These are phyloP conservation scores for Pilobolus umbonatus DNA, from an alignment of 192 early-diverging fungal species.

Conservation along the genomic window DNA sequence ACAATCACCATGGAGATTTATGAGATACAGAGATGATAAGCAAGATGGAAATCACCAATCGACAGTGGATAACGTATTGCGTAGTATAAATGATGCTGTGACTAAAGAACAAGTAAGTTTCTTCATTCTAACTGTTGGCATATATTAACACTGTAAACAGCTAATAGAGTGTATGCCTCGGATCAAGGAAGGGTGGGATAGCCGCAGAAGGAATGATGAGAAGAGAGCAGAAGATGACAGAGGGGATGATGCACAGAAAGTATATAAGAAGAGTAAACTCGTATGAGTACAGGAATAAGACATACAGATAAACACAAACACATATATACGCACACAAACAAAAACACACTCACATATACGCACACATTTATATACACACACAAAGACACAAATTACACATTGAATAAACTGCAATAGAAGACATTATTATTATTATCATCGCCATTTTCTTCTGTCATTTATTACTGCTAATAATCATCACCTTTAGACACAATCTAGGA, in stretches of 20 bases:
- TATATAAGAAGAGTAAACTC: neutral
- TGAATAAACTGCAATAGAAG: no score
- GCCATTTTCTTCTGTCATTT: no score
- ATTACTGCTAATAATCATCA: conserved; percentile 30
- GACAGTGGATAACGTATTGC: conserved; percentile 53
- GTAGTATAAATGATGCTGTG: conserved; percentile 74
- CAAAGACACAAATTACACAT: no score
- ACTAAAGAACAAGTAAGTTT: conserved; percentile 48
- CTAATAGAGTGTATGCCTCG: conserved; percentile 25
- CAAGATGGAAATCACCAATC: conserved; percentile 59
- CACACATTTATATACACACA: no score
- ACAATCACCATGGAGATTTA: conserved; percentile 59
- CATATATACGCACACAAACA: neutral
- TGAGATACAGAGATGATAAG: conserved; percentile 82
- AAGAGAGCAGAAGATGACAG: neutral
- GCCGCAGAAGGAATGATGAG: conserved; percentile 18
- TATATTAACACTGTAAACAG: conserved; percentile 2
- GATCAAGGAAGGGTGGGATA: conserved; percentile 34
- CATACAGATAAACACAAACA: neutral
- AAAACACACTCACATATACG: no score
- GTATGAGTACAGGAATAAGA: no score
- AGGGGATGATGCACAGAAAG: no score
- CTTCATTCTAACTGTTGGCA: neutral
- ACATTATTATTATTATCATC: no score
- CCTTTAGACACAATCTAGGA: conserved; percentile 32